A percentile compares a stretch with the other conserved stretches of the same genome.
Conservation (phyloP, 805 yeast species). For the Cyberlindnera misumaiensis region DNA sequence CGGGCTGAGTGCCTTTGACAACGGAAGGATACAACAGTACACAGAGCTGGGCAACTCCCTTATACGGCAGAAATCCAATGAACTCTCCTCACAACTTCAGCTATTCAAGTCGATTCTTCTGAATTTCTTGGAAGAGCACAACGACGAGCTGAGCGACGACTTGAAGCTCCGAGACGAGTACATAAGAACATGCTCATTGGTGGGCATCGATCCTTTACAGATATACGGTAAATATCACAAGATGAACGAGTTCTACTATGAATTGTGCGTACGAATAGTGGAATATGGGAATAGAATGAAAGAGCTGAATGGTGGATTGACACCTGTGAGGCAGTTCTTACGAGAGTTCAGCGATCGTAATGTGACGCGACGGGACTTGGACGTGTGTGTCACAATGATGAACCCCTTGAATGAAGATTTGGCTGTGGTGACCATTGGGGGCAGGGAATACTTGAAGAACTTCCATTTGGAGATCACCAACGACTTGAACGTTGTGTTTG, state of each 20-base stretch:
- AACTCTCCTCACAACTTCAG: constrained; percentile 61
- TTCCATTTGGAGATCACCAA: constrained; percentile 55
- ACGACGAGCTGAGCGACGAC: constrained; percentile 56
- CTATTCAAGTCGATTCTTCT: constrained; percentile 73
- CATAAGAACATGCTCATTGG: constrained; percentile 65
- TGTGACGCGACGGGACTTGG: constrained; percentile 45
- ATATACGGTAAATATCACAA: constrained; percentile 26
- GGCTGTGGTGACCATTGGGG: constrained; percentile 50
- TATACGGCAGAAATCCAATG: constrained; percentile 46
- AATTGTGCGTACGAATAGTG: constrained; percentile 65
- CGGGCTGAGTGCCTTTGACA: constrained; percentile 43
- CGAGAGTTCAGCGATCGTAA: constrained; percentile 25
- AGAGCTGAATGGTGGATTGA: constrained; percentile 76
- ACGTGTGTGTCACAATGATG: constrained; percentile 46
- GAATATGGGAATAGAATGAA: constrained; percentile 69
- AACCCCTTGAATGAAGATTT: constrained; percentile 64
- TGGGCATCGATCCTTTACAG: constrained; percentile 77
- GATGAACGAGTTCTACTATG: constrained; percentile 50
- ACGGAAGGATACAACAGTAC: constrained; percentile 9
- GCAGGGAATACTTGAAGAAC: constrained; percentile 43
- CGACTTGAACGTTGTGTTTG: constrained; percentile 69
- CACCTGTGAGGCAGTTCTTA: constrained; percentile 51
- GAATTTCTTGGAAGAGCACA: constrained; percentile 70
- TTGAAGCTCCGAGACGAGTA: constrained; percentile 64
- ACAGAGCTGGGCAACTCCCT: constrained; percentile 19